Base-by-base conservation (phyloP, 768 basidiomycete genomes). In the Roridomyces roridus region DNA sequence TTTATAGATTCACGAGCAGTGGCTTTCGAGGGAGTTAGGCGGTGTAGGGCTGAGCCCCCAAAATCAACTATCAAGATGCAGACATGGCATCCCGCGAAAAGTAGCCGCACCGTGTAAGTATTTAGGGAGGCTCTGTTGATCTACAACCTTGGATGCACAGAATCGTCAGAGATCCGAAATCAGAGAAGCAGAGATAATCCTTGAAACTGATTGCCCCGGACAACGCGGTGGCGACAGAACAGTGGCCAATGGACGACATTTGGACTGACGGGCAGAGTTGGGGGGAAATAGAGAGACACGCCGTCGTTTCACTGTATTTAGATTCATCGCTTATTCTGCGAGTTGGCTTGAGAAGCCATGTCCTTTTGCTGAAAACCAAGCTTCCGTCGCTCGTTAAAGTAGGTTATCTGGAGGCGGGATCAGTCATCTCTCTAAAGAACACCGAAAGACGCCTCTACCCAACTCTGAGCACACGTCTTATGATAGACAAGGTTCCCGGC, bases 331-430 rank as follows among this genome's bases (percentile, higher is more conserved):
- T 61, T 56, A 35, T 71, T 34, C 31, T 34, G 31, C 15, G 31
- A 10, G 31, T 34, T 71, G 6, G 74, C 76, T 55, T 78, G 78
- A 17, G 82, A 82, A 26, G 92, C 80, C 49, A 88, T 75, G 36
- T 86, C 85, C 66, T 88, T 91, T 72, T 93, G 92, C 53, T 86
- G 85, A 57, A 89, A 91, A 9, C 85, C 89, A 47, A 95, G 82
- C 31, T 92, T 83, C 49, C 95, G 81, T 31, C 94, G 85, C 70
- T 93, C 91, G 76, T 97, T 96, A 68, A 98, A 97, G 71, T 98
- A 96, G 24, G 92, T 91, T 65, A 98, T 88, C 96, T 98, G 63
- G 10, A 3, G 7, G 15, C 31, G 7, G 11, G 15, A 34, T 34
- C 31, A 61, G 51, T 51, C 44, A 20, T 43, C 11, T 11, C 21